Conservation (phyloP, 768 basidiomycete genomes). For the Mycena sanguinolenta region DNA sequence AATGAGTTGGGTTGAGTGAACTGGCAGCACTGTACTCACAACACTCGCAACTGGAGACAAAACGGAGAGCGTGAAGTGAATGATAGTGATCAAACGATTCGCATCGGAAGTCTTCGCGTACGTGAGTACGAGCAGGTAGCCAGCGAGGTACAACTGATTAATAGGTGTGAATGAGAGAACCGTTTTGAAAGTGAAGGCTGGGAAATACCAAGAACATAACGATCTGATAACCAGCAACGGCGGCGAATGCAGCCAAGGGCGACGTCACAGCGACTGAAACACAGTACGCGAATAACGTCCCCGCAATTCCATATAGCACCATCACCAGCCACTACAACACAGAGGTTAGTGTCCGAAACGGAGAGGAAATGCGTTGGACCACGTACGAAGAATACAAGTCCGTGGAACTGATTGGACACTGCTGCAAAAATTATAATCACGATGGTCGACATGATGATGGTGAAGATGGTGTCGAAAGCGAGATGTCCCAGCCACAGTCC, state of each 20-base stretch:
- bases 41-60: slow-evolving; percentile 78
- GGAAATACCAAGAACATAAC: slow-evolving; percentile 76
- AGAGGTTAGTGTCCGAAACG: neutral
- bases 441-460: slow-evolving; percentile 71
- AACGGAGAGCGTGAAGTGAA: slow-evolving; percentile 79
- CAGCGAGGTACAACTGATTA: slow-evolving; percentile 70
- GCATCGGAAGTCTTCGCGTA: slow-evolving; percentile 76
- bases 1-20: slow-evolving; percentile 8
- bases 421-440: slow-evolving; percentile 73
- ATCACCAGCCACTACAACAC: slow-evolving; percentile 73
- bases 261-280: slow-evolving; percentile 72
- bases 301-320: slow-evolving; percentile 77
- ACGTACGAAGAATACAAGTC: slow-evolving; percentile 73
- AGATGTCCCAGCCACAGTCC: slow-evolving; percentile 87
- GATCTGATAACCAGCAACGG: slow-evolving; percentile 79
- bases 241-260: slow-evolving; percentile 80
- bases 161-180: slow-evolving; percentile 7
- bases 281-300: slow-evolving; percentile 78
- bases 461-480: slow-evolving; percentile 76
- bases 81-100: slow-evolving; percentile 66
- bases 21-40: slow-evolving; percentile 55
- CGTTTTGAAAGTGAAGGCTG: neutral
- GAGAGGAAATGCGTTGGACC: neutral
- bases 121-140: slow-evolving; percentile 79
- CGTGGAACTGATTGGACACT: slow-evolving; percentile 73